Evolutionary conservation across 345 rosid genomes (phyloP), one percentile per base, ranked within the genome.

Genomic region (Eucalyptus sp.): DNA sequence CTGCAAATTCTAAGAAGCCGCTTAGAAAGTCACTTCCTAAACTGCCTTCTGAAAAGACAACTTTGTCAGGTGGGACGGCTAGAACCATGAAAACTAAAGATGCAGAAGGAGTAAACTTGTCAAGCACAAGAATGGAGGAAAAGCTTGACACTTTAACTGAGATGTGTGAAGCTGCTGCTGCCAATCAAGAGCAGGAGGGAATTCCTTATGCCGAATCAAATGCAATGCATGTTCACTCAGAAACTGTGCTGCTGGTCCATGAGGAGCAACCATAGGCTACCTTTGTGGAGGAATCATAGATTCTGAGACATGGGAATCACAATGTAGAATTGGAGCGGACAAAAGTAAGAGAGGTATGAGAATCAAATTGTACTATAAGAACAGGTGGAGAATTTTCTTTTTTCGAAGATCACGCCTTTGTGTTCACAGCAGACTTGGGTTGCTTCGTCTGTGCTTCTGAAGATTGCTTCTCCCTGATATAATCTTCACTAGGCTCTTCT

Each of bases 1-100:
- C 93, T 86, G 93, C 90, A 50, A 91, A 62, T 86, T 85, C 90
- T 85, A 98, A 96, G 91, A 95, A 94, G 94, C 97, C 97, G 18
- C 91, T 71, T 76, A 93, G 98, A 54, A 96, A 93, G 91, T 98
- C 99, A 43, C 98, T 98, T 80, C 97, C 98, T 52, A 95, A 95
- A 93, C 93, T 96, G 92, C 98, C 99, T 90, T 98, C 99, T 88
- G 95, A 96, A 89, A 95, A 92, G 94, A 93, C 93, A 54, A 91
- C 86, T 83, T 94, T 92, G 84, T 89, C 94, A 13, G 91, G 89
- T 80, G 58, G 90, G 58, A 71, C 58, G 16, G 88, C 64, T 46
- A 92, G 88, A 46, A 90, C 27, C 13, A 15, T 20, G 25, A 76
- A 76, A 87, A 86, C 87, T 50, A 79, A 88, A 50, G 90, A 80